Conservation (phyloP, 2,329 filamentous ascomycete species). For the Aspergillus quadrilineatus region DNA sequence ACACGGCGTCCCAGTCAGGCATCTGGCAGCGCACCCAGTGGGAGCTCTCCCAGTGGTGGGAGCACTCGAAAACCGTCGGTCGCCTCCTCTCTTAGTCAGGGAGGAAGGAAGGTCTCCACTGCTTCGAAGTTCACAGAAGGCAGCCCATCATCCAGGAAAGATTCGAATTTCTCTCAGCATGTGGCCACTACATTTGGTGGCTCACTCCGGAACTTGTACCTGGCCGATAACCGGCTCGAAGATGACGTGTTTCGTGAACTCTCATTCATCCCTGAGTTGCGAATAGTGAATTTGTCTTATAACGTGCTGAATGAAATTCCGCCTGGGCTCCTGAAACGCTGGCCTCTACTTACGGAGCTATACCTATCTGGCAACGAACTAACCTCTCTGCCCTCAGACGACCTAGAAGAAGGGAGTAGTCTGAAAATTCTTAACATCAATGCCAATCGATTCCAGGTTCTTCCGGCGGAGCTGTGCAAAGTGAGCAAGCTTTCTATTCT, state of each 20-base stretch:
- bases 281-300: conserved; percentile 89
- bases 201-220: conserved; percentile 76
- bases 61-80: conserved; percentile 73
- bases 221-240: conserved; percentile 91
- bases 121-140: conserved; percentile 67
- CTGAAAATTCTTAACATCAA: conserved; percentile 93
- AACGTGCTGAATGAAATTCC: conserved; percentile 93
- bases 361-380: conserved; percentile 95
- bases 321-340: conserved; percentile 79
- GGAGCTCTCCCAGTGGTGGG: conserved; percentile 64
- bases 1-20: conserved; percentile 79
- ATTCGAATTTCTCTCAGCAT: conserved; percentile 79
- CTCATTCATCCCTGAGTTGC: conserved; percentile 75
- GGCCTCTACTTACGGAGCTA: conserved; percentile 85
- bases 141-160: conserved; percentile 68
- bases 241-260: conserved; percentile 96
- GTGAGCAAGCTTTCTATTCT: conserved; percentile 88
- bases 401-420: conserved; percentile 83
- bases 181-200: conserved; percentile 83
- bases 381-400: conserved; percentile 86
- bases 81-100: conserved; percentile 74
- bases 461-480: conserved; percentile 92
- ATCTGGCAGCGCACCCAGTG: conserved; percentile 72
- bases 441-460: conserved; percentile 94
- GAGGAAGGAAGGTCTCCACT: conserved; percentile 80